Conservation (phyloP, 2,329 filamentous ascomycete genomes). For the Ceratocystiopsis minuta region DNA sequence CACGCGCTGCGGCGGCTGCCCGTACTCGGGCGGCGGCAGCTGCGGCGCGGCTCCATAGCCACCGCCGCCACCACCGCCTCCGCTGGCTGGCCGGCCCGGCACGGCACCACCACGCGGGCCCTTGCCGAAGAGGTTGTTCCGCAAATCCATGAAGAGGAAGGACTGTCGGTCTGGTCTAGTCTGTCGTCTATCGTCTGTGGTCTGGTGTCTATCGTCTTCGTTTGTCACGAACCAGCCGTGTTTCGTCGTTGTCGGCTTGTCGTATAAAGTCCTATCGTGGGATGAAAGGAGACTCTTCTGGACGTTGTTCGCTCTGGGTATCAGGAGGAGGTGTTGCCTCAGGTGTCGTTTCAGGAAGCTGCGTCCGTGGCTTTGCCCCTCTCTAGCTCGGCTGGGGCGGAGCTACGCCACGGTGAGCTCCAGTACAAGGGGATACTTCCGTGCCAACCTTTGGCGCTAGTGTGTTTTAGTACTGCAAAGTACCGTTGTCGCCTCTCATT, state of each 20-base stretch:
- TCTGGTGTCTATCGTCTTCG: too few relatives aligned
- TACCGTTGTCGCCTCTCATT: too few relatives aligned
- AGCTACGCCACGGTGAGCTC: too few relatives aligned
- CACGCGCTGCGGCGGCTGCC: too few relatives aligned
- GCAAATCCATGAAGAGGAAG: constrained; percentile 17
- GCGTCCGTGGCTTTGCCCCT: constrained; percentile 1
- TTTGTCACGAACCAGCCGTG: too few relatives aligned
- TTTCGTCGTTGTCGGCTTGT: too few relatives aligned
- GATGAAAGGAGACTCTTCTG: too few relatives aligned
- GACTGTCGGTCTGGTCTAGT: too few relatives aligned
- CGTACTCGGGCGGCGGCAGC: constrained; percentile 10
- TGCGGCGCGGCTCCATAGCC: constrained; percentile 8
- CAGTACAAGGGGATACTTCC: neutral
- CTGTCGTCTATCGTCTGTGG: too few relatives aligned
- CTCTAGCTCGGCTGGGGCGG: neutral
- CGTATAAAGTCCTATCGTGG: too few relatives aligned
- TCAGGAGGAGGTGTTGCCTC: neutral
- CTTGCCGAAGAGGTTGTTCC: constrained; percentile 27
- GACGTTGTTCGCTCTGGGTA: neutral
- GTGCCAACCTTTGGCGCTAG: too few relatives aligned
- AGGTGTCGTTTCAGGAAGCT: constrained; percentile 3
- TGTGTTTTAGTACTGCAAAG: too few relatives aligned
- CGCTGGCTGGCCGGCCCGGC: constrained; percentile 13
- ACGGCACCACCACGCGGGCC: constrained; percentile 17
- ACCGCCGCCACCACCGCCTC: constrained; percentile 2